These are phyloP conservation scores for Xylaria scruposa DNA, from an alignment of 495 filamentous ascomycete species.

Conservation along the genomic window DNA sequence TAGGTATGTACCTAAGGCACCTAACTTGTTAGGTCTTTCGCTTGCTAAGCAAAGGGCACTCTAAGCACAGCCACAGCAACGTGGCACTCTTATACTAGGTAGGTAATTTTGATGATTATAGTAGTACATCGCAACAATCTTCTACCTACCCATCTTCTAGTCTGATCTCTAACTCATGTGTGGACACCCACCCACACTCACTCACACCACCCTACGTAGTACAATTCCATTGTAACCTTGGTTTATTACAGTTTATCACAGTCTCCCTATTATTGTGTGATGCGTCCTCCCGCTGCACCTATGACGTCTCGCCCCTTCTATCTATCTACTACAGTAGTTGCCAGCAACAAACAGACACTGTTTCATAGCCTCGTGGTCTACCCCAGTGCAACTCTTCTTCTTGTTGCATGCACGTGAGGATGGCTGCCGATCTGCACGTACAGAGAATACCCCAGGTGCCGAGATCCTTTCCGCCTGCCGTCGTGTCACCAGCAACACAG, in stretches of 20 bases:
- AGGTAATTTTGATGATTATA: background rate
- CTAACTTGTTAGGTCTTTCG: too few species aligned
- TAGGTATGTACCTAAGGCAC: background rate
- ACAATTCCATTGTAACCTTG: background rate
- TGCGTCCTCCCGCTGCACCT: conserved; percentile 25
- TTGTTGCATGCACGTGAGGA: conserved; percentile 20
- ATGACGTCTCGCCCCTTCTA: conserved; percentile 10
- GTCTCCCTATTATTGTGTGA: background rate
- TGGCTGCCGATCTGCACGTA: conserved; percentile 30
- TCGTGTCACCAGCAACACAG: conserved; percentile 41
- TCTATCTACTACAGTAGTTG: background rate
- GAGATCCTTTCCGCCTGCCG: conserved; percentile 38
- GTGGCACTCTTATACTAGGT: background rate
- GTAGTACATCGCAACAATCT: background rate
- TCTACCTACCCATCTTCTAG: background rate
- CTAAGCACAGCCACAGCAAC: conserved; percentile 19
- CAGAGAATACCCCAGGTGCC: conserved; percentile 24
- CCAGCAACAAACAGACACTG: conserved; percentile 17
- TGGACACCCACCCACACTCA: background rate
- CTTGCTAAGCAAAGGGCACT: background rate
- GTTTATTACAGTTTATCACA: background rate
- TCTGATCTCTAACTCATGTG: background rate
- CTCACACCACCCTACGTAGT: background rate
- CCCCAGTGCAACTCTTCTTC: conserved; percentile 17
- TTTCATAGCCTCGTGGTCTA: conserved; percentile 29